These are phyloP conservation scores for Rutstroemia sp. DNA, from an alignment of 2,329 filamentous ascomycete genomes.

Conservation along the genomic window DNA sequence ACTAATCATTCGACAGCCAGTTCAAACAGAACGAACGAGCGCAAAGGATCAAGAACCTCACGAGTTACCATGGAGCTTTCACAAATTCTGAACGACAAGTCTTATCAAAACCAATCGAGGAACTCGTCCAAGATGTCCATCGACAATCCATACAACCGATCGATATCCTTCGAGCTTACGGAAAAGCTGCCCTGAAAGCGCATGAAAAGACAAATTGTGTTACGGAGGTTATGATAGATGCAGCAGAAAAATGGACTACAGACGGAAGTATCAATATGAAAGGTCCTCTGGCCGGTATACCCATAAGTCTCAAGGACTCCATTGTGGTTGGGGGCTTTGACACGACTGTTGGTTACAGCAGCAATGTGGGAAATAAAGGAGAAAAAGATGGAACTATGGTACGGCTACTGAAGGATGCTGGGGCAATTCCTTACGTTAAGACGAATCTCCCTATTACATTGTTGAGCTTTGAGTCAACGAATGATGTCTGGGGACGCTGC, in stretches of 20 bases:
- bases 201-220: slow-evolving; percentile 84
- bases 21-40: slow-evolving; percentile 73
- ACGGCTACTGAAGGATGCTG: slow-evolving; percentile 74
- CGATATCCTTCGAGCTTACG: slow-evolving; percentile 76
- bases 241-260: slow-evolving; percentile 65
- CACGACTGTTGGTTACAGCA: slow-evolving; percentile 72
- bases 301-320: slow-evolving; percentile 75
- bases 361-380: slow-evolving; percentile 65
- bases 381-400: slow-evolving; percentile 69
- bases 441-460: slow-evolving; percentile 79
- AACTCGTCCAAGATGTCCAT: slow-evolving; percentile 73
- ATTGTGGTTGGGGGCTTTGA: slow-evolving; percentile 81
- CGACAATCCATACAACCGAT: slow-evolving; percentile 56
- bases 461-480: slow-evolving; percentile 32
- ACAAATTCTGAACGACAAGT: slow-evolving; percentile 57
- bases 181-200: slow-evolving; percentile 76
- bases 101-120: slow-evolving; percentile 65
- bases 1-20: slow-evolving; percentile 45
- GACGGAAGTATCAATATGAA: slow-evolving; percentile 59
- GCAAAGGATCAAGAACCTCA: slow-evolving; percentile 59
- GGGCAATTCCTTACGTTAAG: slow-evolving; percentile 87
- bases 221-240: slow-evolving; percentile 76
- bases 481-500: slow-evolving; percentile 72
- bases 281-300: slow-evolving; percentile 80
- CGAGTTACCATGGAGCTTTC: slow-evolving; percentile 58